Base-by-base conservation (phyloP, 306 rosid species). In the Dryas alaskensis region DNA sequence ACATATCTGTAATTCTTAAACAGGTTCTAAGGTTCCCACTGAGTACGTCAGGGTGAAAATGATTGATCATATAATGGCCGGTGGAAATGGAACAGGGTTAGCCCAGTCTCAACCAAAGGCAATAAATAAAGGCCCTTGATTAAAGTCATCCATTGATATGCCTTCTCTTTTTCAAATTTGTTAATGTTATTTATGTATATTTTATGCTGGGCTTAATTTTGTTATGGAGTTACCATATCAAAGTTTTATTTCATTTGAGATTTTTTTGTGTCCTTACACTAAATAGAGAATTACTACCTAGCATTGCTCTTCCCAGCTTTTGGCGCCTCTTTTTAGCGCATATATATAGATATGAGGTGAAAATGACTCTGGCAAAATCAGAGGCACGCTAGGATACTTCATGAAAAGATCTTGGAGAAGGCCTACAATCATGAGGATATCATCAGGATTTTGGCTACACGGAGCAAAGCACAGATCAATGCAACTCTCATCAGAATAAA, bases 311-410 rank as follows among this genome's bases (percentile, higher is more conserved):
- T 45, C 10, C 60, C 67, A 72, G 75, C 75, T 72, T 72, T 58
- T 72, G 67, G 67, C 50, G 6, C 75, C 46, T 44, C 75, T 72
- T 44, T 31, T 72, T 47, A 72, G 57, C 46, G 45, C 75, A 44
- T 72, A 58, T 47, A 72, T 57, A 25, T 72, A 72, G 75, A 44
- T 46, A 72, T 4, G 57, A 71, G 57, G 67, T 71, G 45, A 85
- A 87, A 83, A 22, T 74, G 74, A 83, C 82, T 42, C 53, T 81
- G 46, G 90, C 96, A 27, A 87, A 87, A 81, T 6, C 88, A 49
- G 92, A 90, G 88, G 92, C 96, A n/a, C n/a, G n/a, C n/a, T 65
- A 87, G 79, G 76, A 54, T 87, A 52, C 87, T 90, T 40, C 87
- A 82, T 57, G 87, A 84, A 14, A 90, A 86, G 79, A 86, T 90